These are phyloP conservation scores for Leonotis leonurus DNA, from an alignment of 257 asterid species.

Conservation along the genomic window DNA sequence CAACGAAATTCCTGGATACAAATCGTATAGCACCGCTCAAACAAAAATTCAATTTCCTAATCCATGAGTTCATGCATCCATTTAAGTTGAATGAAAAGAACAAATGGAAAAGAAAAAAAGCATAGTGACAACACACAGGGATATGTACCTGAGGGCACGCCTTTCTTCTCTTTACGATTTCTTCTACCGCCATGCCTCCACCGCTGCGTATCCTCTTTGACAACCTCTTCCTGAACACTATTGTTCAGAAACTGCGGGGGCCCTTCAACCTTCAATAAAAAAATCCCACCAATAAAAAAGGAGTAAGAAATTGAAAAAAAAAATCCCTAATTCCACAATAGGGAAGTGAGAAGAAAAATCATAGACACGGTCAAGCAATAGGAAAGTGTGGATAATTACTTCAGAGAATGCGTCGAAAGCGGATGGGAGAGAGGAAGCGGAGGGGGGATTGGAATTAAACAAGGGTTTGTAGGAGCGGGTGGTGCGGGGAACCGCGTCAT, in stretches of 20 bases:
- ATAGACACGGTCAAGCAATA: background rate
- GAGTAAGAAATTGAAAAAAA: background rate
- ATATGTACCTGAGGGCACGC: slow-evolving; percentile 63
- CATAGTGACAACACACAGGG: too few relatives aligned
- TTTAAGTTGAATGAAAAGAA: background rate
- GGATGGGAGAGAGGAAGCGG: slow-evolving; percentile 78
- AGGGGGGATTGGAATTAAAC: slow-evolving; percentile 55
- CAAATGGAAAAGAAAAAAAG: background rate
- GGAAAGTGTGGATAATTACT: slow-evolving; percentile 26
- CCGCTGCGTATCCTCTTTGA: slow-evolving; percentile 40
- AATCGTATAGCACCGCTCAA: background rate
- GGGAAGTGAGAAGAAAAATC: background rate
- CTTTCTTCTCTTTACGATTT: slow-evolving; percentile 53
- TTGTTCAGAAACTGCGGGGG: slow-evolving; percentile 92
- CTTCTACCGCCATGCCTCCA: slow-evolving; percentile 60
- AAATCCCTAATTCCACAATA: slow-evolving; percentile 10
- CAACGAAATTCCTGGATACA: too few relatives aligned
- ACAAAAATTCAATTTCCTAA: background rate
- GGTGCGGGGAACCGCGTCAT: slow-evolving; percentile 26
- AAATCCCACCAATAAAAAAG: background rate
- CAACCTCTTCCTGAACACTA: slow-evolving; percentile 45
- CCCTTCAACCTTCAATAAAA: slow-evolving; percentile 53
- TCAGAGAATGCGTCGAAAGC: slow-evolving; percentile 86
- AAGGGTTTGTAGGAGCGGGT: slow-evolving; percentile 63
- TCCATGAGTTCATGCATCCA: background rate